These are phyloP conservation scores for Crithidia bombi DNA, from an alignment of 208 protist genomes.

Conservation along the genomic window DNA sequence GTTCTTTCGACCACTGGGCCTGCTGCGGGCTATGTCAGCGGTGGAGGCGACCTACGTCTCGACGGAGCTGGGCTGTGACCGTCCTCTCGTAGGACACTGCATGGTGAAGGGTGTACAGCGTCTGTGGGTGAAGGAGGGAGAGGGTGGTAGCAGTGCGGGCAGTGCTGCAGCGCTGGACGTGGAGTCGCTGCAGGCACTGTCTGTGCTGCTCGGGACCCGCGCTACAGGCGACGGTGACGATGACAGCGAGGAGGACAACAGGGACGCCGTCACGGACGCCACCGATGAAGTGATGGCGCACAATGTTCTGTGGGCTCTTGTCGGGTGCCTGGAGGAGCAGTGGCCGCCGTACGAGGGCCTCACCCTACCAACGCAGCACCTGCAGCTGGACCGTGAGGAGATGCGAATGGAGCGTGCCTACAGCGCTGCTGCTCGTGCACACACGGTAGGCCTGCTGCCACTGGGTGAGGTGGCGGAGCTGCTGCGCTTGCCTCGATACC, in stretches of 20 bases:
- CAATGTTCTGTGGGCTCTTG: conserved; percentile 14
- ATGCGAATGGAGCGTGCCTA: conserved; percentile 43
- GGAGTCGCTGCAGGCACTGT: conserved; percentile 8
- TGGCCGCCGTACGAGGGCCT: conserved; percentile 67
- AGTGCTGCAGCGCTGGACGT: conserved; percentile 2
- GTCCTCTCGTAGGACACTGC: conserved; percentile 67
- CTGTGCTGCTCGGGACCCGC: conserved; percentile 11
- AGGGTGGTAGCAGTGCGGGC: neutral
- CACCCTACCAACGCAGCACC: conserved; percentile 34
- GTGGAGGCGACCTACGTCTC: conserved; percentile 65
- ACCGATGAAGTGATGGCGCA: conserved; percentile 2
- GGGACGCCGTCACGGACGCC: neutral
- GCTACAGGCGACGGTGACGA: neutral
- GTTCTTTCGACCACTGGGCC: conserved; percentile 37
- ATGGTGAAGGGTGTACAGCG: conserved; percentile 41
- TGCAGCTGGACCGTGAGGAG: conserved; percentile 44
- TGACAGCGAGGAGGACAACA: conserved; percentile 4
- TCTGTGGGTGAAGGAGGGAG: conserved; percentile 6
- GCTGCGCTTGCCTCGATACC: conserved; percentile 43
- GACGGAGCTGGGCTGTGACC: conserved; percentile 73
- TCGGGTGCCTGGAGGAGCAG: conserved; percentile 42
- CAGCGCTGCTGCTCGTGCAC: conserved; percentile 22
- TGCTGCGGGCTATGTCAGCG: conserved; percentile 47
- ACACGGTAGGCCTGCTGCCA: conserved; percentile 33
- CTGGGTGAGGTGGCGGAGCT: conserved; percentile 36